Evolutionary conservation across 2,329 filamentous ascomycete species (phyloP).

Genomic region (Colletotrichum salicis): DNA sequence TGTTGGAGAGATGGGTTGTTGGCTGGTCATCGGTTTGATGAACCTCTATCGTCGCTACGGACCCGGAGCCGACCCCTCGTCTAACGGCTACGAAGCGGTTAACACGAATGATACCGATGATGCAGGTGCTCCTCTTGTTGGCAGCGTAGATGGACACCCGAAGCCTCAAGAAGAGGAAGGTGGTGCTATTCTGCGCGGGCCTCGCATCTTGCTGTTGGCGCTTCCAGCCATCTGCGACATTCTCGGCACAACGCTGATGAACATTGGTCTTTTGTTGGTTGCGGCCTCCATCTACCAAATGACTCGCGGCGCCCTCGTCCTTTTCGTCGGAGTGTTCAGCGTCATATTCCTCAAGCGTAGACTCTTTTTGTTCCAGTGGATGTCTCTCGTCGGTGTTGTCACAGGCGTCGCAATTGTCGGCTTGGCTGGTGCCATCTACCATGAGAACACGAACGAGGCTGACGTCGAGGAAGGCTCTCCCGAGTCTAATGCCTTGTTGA

Average conservation of each 20-base stretch:
- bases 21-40: constrained; percentile 84
- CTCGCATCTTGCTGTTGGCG: constrained; percentile 78
- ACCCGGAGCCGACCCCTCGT: constrained; percentile 53
- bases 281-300: constrained; percentile 98
- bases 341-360: constrained; percentile 87
- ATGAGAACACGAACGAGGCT: constrained; percentile 66
- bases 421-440: constrained; percentile 84
- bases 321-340: constrained; percentile 96
- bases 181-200: constrained; percentile 74
- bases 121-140: constrained; percentile 55
- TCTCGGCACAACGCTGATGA: constrained; percentile 95
- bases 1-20: constrained; percentile 93
- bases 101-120: constrained; percentile 55
- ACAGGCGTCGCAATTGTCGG: constrained; percentile 90
- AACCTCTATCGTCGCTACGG: constrained; percentile 71
- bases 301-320: constrained; percentile 92
- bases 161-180: constrained; percentile 61
- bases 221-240: constrained; percentile 94
- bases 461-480: constrained; percentile 25
- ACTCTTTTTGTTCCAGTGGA: constrained; percentile 90
- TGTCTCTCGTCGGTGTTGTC: constrained; percentile 87
- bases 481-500: constrained; percentile 65
- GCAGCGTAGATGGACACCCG: constrained; percentile 53
- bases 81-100: constrained; percentile 75
- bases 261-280: constrained; percentile 91